Conservation (phyloP, 2,329 filamentous ascomycete species). For the Trichoderma aggressivum region DNA sequence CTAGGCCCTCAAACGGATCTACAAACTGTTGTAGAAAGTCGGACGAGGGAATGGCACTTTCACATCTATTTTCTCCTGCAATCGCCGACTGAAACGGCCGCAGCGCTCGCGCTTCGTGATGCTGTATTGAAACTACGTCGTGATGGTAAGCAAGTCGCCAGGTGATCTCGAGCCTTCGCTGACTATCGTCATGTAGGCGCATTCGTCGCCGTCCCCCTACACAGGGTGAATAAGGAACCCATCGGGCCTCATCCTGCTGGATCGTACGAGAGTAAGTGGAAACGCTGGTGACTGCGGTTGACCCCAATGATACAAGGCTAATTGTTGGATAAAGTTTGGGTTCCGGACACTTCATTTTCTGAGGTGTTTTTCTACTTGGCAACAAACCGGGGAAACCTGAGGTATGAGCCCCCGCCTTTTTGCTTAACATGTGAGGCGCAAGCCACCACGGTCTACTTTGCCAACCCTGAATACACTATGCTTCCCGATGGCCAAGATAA, state of each 20-base stretch:
- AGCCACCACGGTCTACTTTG: not conserved
- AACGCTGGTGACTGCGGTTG: not conserved
- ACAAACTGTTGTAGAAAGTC: constrained; percentile 29
- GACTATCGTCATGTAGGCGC: constrained; percentile 25
- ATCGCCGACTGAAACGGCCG: constrained; percentile 31
- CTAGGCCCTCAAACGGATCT: constrained; percentile 28
- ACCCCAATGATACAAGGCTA: not conserved
- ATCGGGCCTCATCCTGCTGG: constrained; percentile 35
- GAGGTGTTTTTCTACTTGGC: constrained; percentile 36
- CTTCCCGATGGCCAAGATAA: not conserved
- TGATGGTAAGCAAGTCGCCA: constrained; percentile 25
- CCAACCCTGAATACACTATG: not conserved
- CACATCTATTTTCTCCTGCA: constrained; percentile 35
- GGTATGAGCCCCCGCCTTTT: constrained; percentile 17
- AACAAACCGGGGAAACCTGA: constrained; percentile 31
- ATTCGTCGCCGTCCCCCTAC: constrained; percentile 33
- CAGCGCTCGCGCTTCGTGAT: constrained; percentile 33
- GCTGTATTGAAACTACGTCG: constrained; percentile 32
- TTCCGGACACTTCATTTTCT: constrained; percentile 34
- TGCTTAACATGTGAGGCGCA: not conserved
- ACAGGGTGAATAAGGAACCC: constrained; percentile 32
- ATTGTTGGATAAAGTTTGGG: constrained; percentile 28
- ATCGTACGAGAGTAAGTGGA: constrained; percentile 33
- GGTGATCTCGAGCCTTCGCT: not conserved
- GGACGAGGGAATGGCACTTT: constrained; percentile 34